These are phyloP conservation scores for Backusella psychrophila DNA, from an alignment of 192 early-diverging fungal species.

Conservation along the genomic window DNA sequence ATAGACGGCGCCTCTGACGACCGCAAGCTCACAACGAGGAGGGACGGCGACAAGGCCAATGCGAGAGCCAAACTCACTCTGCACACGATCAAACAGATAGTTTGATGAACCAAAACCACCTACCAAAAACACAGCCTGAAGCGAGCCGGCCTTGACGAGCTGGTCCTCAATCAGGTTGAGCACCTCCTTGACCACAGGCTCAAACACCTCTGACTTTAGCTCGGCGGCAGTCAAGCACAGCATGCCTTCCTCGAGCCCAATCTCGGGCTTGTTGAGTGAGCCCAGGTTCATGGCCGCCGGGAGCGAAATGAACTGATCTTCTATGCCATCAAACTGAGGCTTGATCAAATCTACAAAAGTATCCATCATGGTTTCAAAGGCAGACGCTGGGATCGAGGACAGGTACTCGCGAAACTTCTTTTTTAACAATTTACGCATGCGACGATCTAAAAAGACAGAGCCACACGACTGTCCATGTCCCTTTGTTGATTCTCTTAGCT, in stretches of 20 bases:
- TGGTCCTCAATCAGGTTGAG: slow-evolving; percentile 49
- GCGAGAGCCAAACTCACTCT: slow-evolving; percentile 39
- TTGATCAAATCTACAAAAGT: slow-evolving; percentile 54
- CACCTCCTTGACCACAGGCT: slow-evolving; percentile 53
- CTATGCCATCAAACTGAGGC: slow-evolving; percentile 50
- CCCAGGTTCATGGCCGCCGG: slow-evolving; percentile 49
- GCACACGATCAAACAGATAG: slow-evolving; percentile 50
- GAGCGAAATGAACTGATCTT: slow-evolving; percentile 44
- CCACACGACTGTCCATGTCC: slow-evolving; percentile 50
- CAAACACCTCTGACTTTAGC: slow-evolving; percentile 51
- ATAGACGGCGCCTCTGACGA: slow-evolving; percentile 53
- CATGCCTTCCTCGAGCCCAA: slow-evolving; percentile 49
- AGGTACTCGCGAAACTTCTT: slow-evolving; percentile 46
- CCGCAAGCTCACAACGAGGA: slow-evolving; percentile 52
- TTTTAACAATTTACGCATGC: slow-evolving; percentile 47
- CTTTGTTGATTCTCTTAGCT: slow-evolving; percentile 41
- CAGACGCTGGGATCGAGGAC: slow-evolving; percentile 41
- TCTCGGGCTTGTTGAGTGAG: slow-evolving; percentile 42
- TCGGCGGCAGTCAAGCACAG: slow-evolving; percentile 49
- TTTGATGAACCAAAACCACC: slow-evolving; percentile 57
- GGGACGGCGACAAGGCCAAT: slow-evolving; percentile 52
- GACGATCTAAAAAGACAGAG: slow-evolving; percentile 45
- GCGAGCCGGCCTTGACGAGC: slow-evolving; percentile 34
- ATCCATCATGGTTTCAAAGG: slow-evolving; percentile 53
- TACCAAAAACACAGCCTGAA: slow-evolving; percentile 53